A percentile compares a stretch with the other conserved stretches of the same genome.
These are phyloP conservation scores for Neopestalotiopsis rosae DNA, from an alignment of 2,329 filamentous ascomycete genomes.

Conservation along the genomic window DNA sequence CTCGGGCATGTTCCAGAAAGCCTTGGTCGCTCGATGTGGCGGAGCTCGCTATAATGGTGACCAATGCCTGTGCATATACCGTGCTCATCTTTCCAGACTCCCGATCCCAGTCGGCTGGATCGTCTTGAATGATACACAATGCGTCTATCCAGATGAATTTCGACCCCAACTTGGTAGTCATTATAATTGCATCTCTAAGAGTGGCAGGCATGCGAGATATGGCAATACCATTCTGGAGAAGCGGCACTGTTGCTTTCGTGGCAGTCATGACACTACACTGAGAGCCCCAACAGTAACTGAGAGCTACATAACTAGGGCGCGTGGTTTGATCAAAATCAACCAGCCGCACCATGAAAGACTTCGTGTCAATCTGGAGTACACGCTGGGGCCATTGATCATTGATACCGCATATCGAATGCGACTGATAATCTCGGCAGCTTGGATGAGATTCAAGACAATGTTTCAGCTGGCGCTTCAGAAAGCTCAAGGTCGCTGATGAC, in stretches of 20 bases:
- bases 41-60: constrained; percentile 22
- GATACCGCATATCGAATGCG: too few relatives aligned
- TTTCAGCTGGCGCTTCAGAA: too few relatives aligned
- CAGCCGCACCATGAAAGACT: neutral
- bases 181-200: constrained; percentile 14
- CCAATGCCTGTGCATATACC: constrained; percentile 24
- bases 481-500: too few relatives aligned
- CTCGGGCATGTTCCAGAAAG: neutral
- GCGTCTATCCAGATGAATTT: constrained; percentile 17
- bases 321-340: constrained; percentile 2
- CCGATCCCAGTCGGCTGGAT: constrained; percentile 20
- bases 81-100: constrained; percentile 26
- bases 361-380: too few relatives aligned
- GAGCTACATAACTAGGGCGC: constrained; percentile 7
- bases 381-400: too few relatives aligned
- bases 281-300: constrained; percentile 21
- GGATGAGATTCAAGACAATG: too few relatives aligned
- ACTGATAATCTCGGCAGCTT: too few relatives aligned
- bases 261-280: neutral
- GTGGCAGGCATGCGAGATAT: constrained; percentile 18
- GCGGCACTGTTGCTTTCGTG: neutral
- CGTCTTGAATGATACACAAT: constrained; percentile 22
- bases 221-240: neutral
- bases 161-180: constrained; percentile 11
- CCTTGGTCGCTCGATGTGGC: constrained; percentile 14